These are phyloP conservation scores for Russula emetica DNA, from an alignment of 768 basidiomycete species.

Conservation along the genomic window DNA sequence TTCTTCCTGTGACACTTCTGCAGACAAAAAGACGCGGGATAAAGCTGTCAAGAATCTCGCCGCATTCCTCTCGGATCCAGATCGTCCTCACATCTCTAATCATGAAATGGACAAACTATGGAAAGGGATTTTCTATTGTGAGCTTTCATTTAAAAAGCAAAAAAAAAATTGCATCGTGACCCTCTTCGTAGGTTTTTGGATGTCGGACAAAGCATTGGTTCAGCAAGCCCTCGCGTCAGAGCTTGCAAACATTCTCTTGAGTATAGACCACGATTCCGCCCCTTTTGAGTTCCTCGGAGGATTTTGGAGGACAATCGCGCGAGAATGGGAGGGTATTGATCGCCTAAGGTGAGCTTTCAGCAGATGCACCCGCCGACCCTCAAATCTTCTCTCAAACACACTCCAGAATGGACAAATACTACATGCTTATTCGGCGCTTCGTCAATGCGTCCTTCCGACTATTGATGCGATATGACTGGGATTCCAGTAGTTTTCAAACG, in stretches of 20 bases:
- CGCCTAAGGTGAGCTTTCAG: constrained; percentile 57
- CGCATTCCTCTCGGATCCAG: constrained; percentile 68
- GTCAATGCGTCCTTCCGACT: constrained; percentile 82
- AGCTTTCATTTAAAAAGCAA: constrained; percentile 28
- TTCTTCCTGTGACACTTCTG: background rate
- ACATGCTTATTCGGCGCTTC: constrained; percentile 88
- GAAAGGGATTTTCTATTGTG: constrained; percentile 98
- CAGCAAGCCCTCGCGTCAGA: constrained; percentile 89
- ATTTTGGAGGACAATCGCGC: constrained; percentile 86
- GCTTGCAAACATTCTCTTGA: constrained; percentile 75
- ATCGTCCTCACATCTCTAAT: constrained; percentile 55
- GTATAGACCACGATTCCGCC: constrained; percentile 51
- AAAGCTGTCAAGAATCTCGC: constrained; percentile 80
- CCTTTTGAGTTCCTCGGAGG: constrained; percentile 77
- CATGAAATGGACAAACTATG: constrained; percentile 87
- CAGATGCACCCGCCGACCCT: constrained; percentile 29
- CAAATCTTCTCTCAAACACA: background rate
- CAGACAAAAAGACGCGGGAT: constrained; percentile 91
- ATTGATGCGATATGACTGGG: constrained; percentile 70
- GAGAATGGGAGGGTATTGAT: constrained; percentile 95
- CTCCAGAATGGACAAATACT: constrained; percentile 93
- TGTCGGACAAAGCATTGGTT: constrained; percentile 97
- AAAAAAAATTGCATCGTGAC: constrained; percentile 2
- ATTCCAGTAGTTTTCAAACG: constrained; percentile 45
- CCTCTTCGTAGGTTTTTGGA: constrained; percentile 81